Evolutionary conservation across 768 basidiomycete genomes (phyloP).

Genomic region (Suillus luteus): DNA sequence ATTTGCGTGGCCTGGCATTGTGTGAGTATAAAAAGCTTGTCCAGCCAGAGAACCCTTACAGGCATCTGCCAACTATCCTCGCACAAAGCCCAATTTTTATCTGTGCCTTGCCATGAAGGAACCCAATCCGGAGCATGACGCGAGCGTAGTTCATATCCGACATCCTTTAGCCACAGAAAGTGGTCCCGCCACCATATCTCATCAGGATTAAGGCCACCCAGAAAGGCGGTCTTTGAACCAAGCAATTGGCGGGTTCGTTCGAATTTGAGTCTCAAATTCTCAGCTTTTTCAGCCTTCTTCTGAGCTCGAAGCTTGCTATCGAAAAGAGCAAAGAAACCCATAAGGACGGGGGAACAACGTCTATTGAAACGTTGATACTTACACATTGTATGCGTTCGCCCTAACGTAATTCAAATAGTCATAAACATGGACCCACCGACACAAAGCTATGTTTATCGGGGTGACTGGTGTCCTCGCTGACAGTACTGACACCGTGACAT

Average conservation of each 20-base stretch:
- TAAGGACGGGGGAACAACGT: too few relatives aligned
- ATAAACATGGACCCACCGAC: not conserved
- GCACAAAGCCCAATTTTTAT: not conserved
- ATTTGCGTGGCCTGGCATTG: constrained; percentile 14
- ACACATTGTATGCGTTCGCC: not conserved
- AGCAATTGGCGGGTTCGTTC: not conserved
- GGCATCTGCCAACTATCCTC: not conserved
- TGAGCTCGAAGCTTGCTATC: not conserved
- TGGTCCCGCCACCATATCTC: constrained; percentile 21
- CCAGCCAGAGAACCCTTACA: constrained; percentile 27
- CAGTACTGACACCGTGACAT: too few relatives aligned
- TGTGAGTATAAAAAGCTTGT: constrained; percentile 19
- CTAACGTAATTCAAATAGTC: not conserved
- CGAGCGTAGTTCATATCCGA: constrained; percentile 32
- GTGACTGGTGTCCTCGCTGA: not conserved
- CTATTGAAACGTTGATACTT: too few relatives aligned
- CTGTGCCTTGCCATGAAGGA: constrained; percentile 34
- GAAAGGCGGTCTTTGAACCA: not conserved
- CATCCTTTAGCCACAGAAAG: constrained; percentile 31
- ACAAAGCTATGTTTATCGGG: not conserved
- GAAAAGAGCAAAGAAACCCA: not conserved
- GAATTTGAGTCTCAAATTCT: not conserved
- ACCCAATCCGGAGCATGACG: constrained; percentile 37
- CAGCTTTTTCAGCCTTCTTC: not conserved
- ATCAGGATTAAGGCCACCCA: not conserved